Conservation (phyloP, 306 rosid species). For the Cucurbita moschata region DNA sequence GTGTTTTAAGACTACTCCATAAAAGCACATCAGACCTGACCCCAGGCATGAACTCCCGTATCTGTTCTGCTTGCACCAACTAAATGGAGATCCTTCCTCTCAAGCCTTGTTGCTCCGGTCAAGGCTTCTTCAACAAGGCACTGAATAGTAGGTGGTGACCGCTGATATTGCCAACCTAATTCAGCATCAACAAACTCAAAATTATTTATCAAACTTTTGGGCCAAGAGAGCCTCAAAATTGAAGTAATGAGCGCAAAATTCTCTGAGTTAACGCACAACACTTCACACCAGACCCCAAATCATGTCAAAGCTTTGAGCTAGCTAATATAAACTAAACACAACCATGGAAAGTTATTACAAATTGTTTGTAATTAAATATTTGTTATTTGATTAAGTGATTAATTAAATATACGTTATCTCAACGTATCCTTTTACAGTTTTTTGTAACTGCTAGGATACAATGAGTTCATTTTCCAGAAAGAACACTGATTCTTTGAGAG, state of each 20-base stretch:
- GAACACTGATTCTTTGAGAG: too few species aligned
- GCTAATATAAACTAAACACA: too few species aligned
- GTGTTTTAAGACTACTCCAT: slow-evolving; percentile 2
- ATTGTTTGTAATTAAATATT: too few species aligned
- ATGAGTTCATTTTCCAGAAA: too few species aligned
- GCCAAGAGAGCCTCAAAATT: not conserved
- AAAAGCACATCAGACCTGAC: slow-evolving; percentile 57
- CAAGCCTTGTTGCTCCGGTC: slow-evolving; percentile 51
- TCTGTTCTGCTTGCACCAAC: slow-evolving; percentile 92
- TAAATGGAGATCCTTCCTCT: slow-evolving; percentile 58
- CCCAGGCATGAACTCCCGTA: slow-evolving; percentile 88
- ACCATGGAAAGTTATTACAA: too few species aligned
- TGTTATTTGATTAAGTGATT: too few species aligned
- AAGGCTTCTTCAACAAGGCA: slow-evolving; percentile 58
- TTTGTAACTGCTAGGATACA: too few species aligned
- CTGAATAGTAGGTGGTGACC: slow-evolving; percentile 80
- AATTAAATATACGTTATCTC: too few species aligned
- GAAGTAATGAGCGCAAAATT: not conserved
- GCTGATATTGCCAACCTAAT: slow-evolving; percentile 95
- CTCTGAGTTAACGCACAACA: not conserved
- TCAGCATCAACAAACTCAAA: not conserved
- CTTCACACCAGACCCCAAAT: too few species aligned
- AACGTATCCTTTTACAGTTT: too few species aligned
- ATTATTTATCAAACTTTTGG: not conserved
- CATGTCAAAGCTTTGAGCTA: too few species aligned